Evolutionary conservation across 495 filamentous ascomycete genomes (phyloP).

Genomic region (Lophium mytilinum): DNA sequence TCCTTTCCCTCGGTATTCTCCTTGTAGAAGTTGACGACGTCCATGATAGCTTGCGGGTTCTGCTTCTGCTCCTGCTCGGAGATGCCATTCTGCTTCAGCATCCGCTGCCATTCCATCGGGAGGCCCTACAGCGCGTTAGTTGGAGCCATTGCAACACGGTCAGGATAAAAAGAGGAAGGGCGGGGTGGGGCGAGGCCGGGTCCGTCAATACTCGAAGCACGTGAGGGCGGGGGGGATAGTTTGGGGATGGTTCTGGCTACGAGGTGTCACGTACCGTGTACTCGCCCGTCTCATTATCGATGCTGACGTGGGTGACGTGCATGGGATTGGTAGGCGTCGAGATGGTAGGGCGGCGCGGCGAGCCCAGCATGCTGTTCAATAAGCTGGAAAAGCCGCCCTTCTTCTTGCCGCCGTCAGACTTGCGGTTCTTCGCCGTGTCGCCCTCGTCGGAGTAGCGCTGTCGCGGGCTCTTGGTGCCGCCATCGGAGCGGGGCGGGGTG

Average conservation of each 20-base stretch:
- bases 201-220: background rate
- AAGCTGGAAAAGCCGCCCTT: slow-evolving; percentile 93
- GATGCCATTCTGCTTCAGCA: slow-evolving; percentile 92
- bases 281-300: slow-evolving; percentile 92
- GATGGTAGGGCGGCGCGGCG: slow-evolving; percentile 82
- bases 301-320: slow-evolving; percentile 95
- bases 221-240: background rate
- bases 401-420: slow-evolving; percentile 56
- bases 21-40: slow-evolving; percentile 94
- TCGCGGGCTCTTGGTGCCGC: slow-evolving; percentile 42
- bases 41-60: slow-evolving; percentile 86
- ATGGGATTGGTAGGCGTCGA: slow-evolving; percentile 95
- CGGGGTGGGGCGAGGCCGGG: background rate
- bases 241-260: background rate
- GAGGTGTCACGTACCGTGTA: slow-evolving; percentile 67
- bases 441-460: slow-evolving; percentile 85
- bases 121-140: slow-evolving; percentile 53
- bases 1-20: slow-evolving; percentile 72
- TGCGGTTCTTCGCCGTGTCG: slow-evolving; percentile 38
- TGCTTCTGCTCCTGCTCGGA: slow-evolving; percentile 92
- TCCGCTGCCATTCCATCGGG: slow-evolving; percentile 94
- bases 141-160: background rate
- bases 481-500: slow-evolving; percentile 42
- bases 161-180: background rate
- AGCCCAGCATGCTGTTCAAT: slow-evolving; percentile 85